Conservation (phyloP, 345 rosid species). For the Populus alba region DNA sequence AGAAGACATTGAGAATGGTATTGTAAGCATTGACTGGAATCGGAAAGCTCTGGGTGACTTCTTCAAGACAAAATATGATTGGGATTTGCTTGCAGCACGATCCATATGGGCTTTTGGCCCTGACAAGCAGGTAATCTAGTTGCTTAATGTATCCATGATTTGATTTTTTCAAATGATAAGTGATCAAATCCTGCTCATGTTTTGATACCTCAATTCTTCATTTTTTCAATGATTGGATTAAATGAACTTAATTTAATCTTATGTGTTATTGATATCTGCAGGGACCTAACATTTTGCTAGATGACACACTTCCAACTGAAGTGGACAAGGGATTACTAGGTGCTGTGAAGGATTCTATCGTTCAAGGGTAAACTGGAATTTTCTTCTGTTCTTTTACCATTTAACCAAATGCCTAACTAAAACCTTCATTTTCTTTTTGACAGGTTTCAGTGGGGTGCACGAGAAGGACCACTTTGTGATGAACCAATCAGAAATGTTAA, state of each 20-base stretch:
- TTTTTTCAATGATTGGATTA: background rate
- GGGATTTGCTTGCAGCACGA: conserved; percentile 97
- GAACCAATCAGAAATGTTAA: conserved; percentile 96
- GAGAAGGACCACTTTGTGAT: conserved; percentile 98
- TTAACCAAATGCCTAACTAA: background rate
- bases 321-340: conserved; percentile 82
- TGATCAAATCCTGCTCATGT: background rate
- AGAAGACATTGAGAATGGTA: conserved; percentile 85
- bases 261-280: conserved; percentile 25
- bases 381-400: conserved; percentile 1
- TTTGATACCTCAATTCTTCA: background rate
- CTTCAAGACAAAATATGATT: conserved; percentile 85
- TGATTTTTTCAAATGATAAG: background rate
- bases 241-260: background rate
- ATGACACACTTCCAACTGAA: conserved; percentile 92
- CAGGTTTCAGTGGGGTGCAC: conserved; percentile 99
- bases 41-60: conserved; percentile 86
- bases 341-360: conserved; percentile 90
- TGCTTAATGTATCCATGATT: background rate
- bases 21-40: conserved; percentile 89
- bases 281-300: conserved; percentile 93
- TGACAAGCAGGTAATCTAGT: conserved; percentile 76
- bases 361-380: conserved; percentile 65
- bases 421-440: conserved; percentile 12
- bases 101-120: conserved; percentile 99